These are phyloP conservation scores for Sugiyamaella castrensis DNA, from an alignment of 1,139 yeast genomes.

Conservation along the genomic window DNA sequence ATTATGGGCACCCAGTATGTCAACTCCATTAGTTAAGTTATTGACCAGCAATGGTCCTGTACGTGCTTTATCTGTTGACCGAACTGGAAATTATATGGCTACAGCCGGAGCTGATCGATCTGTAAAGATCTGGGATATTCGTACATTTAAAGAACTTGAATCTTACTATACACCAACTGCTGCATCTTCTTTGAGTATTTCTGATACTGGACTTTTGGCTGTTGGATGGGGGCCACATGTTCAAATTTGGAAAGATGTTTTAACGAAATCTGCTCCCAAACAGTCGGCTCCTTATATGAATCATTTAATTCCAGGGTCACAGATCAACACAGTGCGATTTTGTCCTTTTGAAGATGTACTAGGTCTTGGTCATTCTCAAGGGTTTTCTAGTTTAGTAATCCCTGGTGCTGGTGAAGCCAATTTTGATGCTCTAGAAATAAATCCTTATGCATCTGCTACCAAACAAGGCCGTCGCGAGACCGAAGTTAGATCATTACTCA, in stretches of 20 bases:
- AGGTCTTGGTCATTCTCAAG: constrained; percentile 80
- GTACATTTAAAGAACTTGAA: constrained; percentile 64
- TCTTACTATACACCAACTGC: constrained; percentile 77
- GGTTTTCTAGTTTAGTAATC: constrained; percentile 74
- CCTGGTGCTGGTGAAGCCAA: constrained; percentile 99
- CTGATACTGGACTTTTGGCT: constrained; percentile 83
- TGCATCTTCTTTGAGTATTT: constrained; percentile 71
- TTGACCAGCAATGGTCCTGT: constrained; percentile 85
- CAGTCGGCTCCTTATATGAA: constrained; percentile 88
- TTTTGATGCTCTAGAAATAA: constrained; percentile 88
- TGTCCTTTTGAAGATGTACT: constrained; percentile 96
- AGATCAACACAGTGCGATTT: constrained; percentile 61
- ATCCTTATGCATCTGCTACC: constrained; percentile 81
- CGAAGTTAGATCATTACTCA: constrained; percentile 81
- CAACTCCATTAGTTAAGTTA: constrained; percentile 79
- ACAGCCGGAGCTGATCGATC: constrained; percentile 85
- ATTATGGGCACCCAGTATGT: constrained; percentile 89
- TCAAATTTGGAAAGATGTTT: constrained; percentile 51
- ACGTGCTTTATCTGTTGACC: constrained; percentile 77
- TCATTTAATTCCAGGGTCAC: constrained; percentile 77
- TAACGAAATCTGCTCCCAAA: constrained; percentile 41
- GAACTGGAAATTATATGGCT: constrained; percentile 94
- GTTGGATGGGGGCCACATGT: constrained; percentile 96
- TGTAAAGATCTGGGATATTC: constrained; percentile 88
- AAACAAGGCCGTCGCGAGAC: constrained; percentile 85